These are phyloP conservation scores for Naganishia vaughanmartiniae DNA, from an alignment of 768 basidiomycete genomes.

Conservation along the genomic window DNA sequence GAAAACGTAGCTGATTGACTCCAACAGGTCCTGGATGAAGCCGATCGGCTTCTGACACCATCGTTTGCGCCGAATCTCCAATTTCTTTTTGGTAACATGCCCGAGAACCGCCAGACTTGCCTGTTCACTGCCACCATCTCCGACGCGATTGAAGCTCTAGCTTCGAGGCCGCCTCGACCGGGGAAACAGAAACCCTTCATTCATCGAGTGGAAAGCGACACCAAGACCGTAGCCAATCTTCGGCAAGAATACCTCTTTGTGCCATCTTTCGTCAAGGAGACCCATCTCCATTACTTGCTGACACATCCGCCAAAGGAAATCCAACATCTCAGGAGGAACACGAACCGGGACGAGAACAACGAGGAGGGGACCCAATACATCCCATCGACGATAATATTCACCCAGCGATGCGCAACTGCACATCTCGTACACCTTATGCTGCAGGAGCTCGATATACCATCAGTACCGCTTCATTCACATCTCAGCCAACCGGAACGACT, in stretches of 20 bases:
- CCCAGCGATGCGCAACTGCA: constrained; percentile 78
- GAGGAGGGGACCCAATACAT: constrained; percentile 57
- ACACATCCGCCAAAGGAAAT: constrained; percentile 82
- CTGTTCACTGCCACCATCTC: constrained; percentile 95
- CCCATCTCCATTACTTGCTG: constrained; percentile 84
- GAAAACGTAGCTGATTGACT: not conserved
- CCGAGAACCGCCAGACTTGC: constrained; percentile 86
- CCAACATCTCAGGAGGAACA: constrained; percentile 59
- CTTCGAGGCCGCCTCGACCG: constrained; percentile 66
- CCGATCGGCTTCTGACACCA: constrained; percentile 82
- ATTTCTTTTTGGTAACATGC: constrained; percentile 71
- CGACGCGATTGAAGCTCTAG: constrained; percentile 74
- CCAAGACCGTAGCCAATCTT: constrained; percentile 83
- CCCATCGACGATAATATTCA: constrained; percentile 93
- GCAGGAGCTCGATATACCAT: constrained; percentile 74
- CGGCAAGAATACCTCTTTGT: constrained; percentile 87
- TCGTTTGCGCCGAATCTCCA: constrained; percentile 84
- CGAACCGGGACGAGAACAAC: constrained; percentile 59
- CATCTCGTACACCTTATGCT: constrained; percentile 74
- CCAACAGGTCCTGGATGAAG: constrained; percentile 85
- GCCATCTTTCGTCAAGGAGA: constrained; percentile 89
- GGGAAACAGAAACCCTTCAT: constrained; percentile 87
- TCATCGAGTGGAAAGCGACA: constrained; percentile 68
- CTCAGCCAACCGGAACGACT: constrained; percentile 88
- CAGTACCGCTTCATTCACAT: constrained; percentile 86